Base-by-base conservation (phyloP, 1,139 yeast species). In the Blastobotrys persicus region DNA sequence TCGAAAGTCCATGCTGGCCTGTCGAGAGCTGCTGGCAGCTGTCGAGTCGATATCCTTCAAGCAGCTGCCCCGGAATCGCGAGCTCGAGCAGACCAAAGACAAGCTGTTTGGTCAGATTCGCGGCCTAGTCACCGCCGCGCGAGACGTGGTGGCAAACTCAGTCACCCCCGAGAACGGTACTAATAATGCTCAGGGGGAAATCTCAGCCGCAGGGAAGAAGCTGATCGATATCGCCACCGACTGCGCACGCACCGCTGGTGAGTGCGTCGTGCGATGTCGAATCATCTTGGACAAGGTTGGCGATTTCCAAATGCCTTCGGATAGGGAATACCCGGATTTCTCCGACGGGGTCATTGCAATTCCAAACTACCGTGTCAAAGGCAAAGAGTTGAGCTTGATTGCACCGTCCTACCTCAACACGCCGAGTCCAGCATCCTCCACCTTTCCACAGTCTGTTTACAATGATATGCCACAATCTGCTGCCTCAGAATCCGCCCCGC, bases 321-420 rank as follows among this genome's bases (percentile, higher is more conserved):
- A 80, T 47, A 73, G 94, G 57, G 75, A 81, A 28, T 88, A 87
- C 61, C 88, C 92, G 1, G 89, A 88, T 63, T 87, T 87, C 59
- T 78, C 92, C 1, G 68, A 73, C 47, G 91, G 88, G 1, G 71
- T 85, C 46, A 77, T 79, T 26, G 59, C 62, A 31, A 49, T 53
- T 23, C 50, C 53, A 5, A 47, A 42, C 19, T 50, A 50, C 31
- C 34, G 46, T n/a, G 37, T 28, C 17, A 35, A 26, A 17, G 42
- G 37, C 37, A 44, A 20, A 16, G 42, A 35, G 19, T 26, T 35
- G 16, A 26, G 20, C n/a, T 17, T 31, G 16, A 28, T 31, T 16
- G 35, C 34, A 3, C 46, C 42, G 6, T 35, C 42, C 3, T 44
- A 35, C 23, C 26, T 44, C 19, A 35, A 13, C 20, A 18, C 33